phyloP scores from a whole-genome alignment of 257 asterid species.

The Ophiorrhiza pumila region DNA sequence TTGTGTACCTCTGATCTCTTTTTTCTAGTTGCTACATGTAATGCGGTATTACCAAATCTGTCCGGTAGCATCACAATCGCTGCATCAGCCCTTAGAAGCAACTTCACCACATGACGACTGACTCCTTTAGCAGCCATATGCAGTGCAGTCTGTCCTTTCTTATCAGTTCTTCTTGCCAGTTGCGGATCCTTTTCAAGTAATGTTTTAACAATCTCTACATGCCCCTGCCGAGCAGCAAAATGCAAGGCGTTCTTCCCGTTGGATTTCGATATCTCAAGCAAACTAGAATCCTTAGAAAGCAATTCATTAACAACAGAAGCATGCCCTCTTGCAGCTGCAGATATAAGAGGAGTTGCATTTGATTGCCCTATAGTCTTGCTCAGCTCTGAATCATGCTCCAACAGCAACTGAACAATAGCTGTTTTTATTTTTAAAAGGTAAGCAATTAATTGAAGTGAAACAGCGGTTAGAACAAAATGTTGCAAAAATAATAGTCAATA shows the following conservation, averaged over 20 bases:
- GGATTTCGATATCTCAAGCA: constrained; percentile 59
- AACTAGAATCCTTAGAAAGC: constrained; percentile 51
- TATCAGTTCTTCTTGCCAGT: constrained; percentile 61
- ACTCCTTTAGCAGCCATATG: constrained; percentile 80
- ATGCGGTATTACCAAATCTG: constrained; percentile 58
- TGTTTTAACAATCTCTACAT: constrained; percentile 46
- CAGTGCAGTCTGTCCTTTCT: constrained; percentile 71
- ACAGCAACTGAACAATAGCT: constrained; percentile 59
- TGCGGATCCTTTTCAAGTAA: constrained; percentile 67
- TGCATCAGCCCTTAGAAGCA: constrained; percentile 57
- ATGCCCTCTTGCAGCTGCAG: constrained; percentile 73
- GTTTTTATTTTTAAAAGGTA: background rate
- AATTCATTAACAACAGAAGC: constrained; percentile 48
- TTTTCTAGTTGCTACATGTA: constrained; percentile 71
- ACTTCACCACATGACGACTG: constrained; percentile 44
- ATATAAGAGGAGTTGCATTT: constrained; percentile 66
- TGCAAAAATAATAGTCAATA: too few relatives aligned
- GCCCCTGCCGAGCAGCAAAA: constrained; percentile 73
- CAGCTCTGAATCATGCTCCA: constrained; percentile 55
- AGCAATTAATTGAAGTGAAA: background rate
- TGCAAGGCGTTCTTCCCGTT: constrained; percentile 68
- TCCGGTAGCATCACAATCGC: constrained; percentile 75
- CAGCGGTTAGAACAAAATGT: background rate
- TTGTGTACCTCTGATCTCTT: constrained; percentile 59
- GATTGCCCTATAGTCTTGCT: constrained; percentile 60